phyloP scores from a whole-genome alignment of 2,329 filamentous ascomycete species.

The Lasiodiplodia gonubiensis region DNA sequence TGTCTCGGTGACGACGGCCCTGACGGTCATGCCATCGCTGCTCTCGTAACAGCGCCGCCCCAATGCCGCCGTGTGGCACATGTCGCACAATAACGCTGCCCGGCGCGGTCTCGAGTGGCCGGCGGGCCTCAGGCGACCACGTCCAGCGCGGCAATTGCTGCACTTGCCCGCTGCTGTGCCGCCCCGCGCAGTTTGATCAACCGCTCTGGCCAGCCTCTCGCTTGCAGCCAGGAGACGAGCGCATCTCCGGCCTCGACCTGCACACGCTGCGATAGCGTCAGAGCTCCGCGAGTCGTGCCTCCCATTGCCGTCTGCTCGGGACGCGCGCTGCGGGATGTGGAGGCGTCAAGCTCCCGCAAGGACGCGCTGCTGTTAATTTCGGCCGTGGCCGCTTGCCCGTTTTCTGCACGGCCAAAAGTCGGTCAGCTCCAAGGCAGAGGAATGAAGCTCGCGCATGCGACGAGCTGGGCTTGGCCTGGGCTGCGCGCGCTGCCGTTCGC shows the following conservation, averaged over 20 bases:
- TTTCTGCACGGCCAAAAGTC: conserved; percentile 17
- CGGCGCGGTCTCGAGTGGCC: conserved; percentile 13
- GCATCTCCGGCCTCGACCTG: conserved; percentile 13
- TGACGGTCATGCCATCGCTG: conserved; percentile 22
- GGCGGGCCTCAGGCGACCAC: conserved; percentile 4
- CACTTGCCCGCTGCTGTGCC: conserved; percentile 4
- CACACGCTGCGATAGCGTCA: conserved; percentile 5
- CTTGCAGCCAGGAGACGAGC: conserved; percentile 13
- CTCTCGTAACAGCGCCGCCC: conserved; percentile 13
- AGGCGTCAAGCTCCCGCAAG: conserved; percentile 19
- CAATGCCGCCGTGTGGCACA: conserved; percentile 18
- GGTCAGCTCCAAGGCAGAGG: conserved; percentile 6
- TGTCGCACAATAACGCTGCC: conserved; percentile 22
- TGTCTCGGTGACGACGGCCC: conserved; percentile 23
- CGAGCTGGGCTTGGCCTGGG: neutral
- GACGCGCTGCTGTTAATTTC: conserved; percentile 17
- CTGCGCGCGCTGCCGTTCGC: conserved; percentile 17
- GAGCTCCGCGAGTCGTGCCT: conserved; percentile 24
- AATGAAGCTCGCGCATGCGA: conserved; percentile 8
- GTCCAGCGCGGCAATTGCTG: neutral
- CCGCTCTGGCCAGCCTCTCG: conserved; percentile 4
- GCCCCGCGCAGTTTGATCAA: conserved; percentile 13
- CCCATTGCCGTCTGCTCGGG: conserved; percentile 15
- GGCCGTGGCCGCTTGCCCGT: conserved; percentile 6
- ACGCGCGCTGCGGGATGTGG: conserved; percentile 22